A percentile compares a stretch with the other conserved stretches of the same genome.
Evolutionary conservation across 176 grass and related monocot genomes (phyloP).

Genomic region (Olyra latifolia): DNA sequence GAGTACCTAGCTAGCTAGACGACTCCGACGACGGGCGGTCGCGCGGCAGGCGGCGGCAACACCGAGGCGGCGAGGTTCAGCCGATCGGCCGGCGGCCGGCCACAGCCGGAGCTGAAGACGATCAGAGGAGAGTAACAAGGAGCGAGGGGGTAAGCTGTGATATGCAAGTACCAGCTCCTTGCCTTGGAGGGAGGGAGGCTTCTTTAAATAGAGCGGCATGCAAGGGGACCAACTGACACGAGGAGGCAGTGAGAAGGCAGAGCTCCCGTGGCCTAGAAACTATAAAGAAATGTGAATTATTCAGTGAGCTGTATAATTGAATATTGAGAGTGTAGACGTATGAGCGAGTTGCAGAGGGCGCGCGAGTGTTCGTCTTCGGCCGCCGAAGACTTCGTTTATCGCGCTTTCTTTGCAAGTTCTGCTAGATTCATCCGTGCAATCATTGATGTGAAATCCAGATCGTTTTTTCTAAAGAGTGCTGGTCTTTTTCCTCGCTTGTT

Average conservation of each 20-base stretch:
- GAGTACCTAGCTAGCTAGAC: background rate
- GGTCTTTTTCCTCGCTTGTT: too few relatives aligned
- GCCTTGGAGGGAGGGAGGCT: background rate
- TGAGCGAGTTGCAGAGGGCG: background rate
- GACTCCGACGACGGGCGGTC: background rate
- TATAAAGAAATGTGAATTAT: slow-evolving; percentile 33
- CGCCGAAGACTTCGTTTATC: slow-evolving; percentile 20
- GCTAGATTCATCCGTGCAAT: slow-evolving; percentile 14
- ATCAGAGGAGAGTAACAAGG: background rate
- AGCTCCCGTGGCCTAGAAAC: background rate
- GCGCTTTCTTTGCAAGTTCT: background rate
- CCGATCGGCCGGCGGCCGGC: background rate
- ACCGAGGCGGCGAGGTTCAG: background rate
- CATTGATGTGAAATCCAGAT: slow-evolving; percentile 6
- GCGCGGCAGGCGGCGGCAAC: background rate
- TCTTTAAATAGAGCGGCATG: slow-evolving; percentile 44
- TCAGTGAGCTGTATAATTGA: slow-evolving; percentile 21
- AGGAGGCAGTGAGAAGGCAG: background rate
- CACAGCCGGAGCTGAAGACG: background rate
- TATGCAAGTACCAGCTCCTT: background rate
- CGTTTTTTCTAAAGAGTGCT: too few relatives aligned
- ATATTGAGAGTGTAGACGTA: background rate
- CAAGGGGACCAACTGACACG: background rate
- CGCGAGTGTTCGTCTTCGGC: slow-evolving; percentile 30
- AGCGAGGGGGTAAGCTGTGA: background rate